Evolutionary conservation across 2,329 filamentous ascomycete species (phyloP), one percentile per base, ranked within the genome.

Genomic region (Sporothrix brasiliensis): DNA sequence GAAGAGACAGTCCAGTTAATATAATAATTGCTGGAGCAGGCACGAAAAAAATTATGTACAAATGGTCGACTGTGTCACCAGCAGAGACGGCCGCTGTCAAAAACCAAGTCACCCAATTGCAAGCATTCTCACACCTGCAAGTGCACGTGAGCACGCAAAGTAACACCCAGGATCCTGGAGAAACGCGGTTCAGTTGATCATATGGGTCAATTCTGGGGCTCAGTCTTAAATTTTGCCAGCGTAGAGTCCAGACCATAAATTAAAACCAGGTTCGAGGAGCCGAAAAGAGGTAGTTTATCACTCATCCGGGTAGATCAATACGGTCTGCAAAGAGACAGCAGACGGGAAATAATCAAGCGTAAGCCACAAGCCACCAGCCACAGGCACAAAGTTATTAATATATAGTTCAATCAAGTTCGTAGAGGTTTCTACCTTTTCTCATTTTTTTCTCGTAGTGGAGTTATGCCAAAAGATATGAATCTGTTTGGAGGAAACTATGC

Each of bases 321-420:
- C 56, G 14, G 56, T n/a, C 60, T 27, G 14, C 41, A 30, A 19
- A 30, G 60, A 49, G 27, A 34, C 11, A 49, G 41, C 60, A 63
- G 47, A 63, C 60, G 60, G 49, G 60, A 65, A 13, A 24, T 19
- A 34, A 14, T 65, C 34, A 50, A 65, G 61, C 61, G 50, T 65
- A 49, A 27, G 14, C 13, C n/a, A 61, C n/a, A 27, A 30, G 2
- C 39, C 44, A 63, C 10, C 14, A n/a, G 49, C 13, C 21, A 27
- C 30, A 27, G 60, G 41, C 41, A 44, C 41, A 44, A 44, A 7
- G 41, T 13, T 24, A 24, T 24, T 24, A 39, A 58, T 58, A 16
- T 34, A 24, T 4, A n/a, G 21, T 11, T 44, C 21, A 13, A 41
- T 6, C 16, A 19, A n/a, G 53, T 24, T n/a, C 19, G 58, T 44